Percentiles rank a stretch among this genome's conserved stretches.
Conservation (phyloP, 2,329 filamentous ascomycete species). For the Ambrosiella cleistominuta region DNA sequence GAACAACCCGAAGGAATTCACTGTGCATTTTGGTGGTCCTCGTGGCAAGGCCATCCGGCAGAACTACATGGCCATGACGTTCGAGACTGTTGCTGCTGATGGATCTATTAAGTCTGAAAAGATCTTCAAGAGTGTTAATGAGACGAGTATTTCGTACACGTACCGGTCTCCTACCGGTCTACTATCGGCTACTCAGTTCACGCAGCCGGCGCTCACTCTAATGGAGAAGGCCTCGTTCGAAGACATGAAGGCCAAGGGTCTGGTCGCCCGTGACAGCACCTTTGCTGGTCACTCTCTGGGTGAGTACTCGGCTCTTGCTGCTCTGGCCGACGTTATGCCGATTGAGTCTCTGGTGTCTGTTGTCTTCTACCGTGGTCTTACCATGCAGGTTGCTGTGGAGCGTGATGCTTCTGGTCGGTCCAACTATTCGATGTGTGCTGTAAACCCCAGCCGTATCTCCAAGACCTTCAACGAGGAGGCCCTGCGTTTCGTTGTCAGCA, state of each 20-base stretch:
- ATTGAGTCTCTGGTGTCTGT: slow-evolving; percentile 97
- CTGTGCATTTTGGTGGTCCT: slow-evolving; percentile 92
- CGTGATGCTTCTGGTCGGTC: slow-evolving; percentile 82
- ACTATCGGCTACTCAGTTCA: slow-evolving; percentile 94
- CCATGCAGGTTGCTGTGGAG: slow-evolving; percentile 98
- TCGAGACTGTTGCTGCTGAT: slow-evolving; percentile 88
- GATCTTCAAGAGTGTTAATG: slow-evolving; percentile 96
- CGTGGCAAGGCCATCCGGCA: slow-evolving; percentile 93
- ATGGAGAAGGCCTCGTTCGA: slow-evolving; percentile 99
- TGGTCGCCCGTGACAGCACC: slow-evolving; percentile 88
- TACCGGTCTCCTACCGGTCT: slow-evolving; percentile 90
- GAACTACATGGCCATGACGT: slow-evolving; percentile 99
- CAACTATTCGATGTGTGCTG: slow-evolving; percentile 98
- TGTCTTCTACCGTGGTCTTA: slow-evolving; percentile 96
- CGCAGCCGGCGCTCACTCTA: slow-evolving; percentile 85
- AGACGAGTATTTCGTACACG: slow-evolving; percentile 87
- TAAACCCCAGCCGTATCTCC: slow-evolving; percentile 94
- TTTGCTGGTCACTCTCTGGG: slow-evolving; percentile 96
- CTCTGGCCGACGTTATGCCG: slow-evolving; percentile 96
- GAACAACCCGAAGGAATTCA: slow-evolving; percentile 98
- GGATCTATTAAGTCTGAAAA: slow-evolving; percentile 94
- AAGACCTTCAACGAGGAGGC: slow-evolving; percentile 98
- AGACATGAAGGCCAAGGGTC: slow-evolving; percentile 93
- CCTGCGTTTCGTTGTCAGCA: slow-evolving; percentile 89
- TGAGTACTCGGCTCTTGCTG: slow-evolving; percentile 93